A percentile compares a stretch with the other conserved stretches of the same genome.
These are phyloP conservation scores for Suillus brevipes DNA, from an alignment of 768 basidiomycete genomes.

Conservation along the genomic window DNA sequence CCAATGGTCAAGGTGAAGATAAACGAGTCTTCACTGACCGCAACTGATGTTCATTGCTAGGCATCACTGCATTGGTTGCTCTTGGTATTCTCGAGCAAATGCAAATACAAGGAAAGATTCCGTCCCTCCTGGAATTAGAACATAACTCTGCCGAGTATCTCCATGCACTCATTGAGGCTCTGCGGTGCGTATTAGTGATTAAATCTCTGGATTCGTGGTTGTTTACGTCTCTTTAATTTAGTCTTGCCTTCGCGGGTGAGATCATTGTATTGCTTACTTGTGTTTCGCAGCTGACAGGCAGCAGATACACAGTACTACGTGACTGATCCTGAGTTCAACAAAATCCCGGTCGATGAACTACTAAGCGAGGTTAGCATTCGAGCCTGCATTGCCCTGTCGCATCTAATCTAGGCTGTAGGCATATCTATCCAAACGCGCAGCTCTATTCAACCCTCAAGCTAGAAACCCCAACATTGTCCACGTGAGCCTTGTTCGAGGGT, in stretches of 20 bases:
- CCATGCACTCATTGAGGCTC: constrained; percentile 81
- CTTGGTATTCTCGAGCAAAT: constrained; percentile 90
- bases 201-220: not conserved
- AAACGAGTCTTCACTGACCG: not conserved
- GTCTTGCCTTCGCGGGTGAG: constrained; percentile 74
- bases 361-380: constrained; percentile 68
- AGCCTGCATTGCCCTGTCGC: not conserved
- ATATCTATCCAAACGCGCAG: constrained; percentile 80
- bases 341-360: constrained; percentile 79
- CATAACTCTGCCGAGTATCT: constrained; percentile 91
- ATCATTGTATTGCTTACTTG: not conserved
- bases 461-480: constrained; percentile 67
- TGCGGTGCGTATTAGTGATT: constrained; percentile 52
- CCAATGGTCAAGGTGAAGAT: constrained; percentile 83
- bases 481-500: constrained; percentile 39
- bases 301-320: constrained; percentile 87
- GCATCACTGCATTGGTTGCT: constrained; percentile 89
- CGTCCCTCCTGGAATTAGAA: constrained; percentile 74
- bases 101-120: constrained; percentile 69
- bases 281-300: not conserved
- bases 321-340: constrained; percentile 80
- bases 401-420: constrained; percentile 46
- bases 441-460: constrained; percentile 69
- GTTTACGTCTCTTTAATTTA: constrained; percentile 23
- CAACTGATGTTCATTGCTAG: constrained; percentile 31